Base-by-base conservation (phyloP, 192 early-diverging fungal species). In the Podila minutissima region DNA sequence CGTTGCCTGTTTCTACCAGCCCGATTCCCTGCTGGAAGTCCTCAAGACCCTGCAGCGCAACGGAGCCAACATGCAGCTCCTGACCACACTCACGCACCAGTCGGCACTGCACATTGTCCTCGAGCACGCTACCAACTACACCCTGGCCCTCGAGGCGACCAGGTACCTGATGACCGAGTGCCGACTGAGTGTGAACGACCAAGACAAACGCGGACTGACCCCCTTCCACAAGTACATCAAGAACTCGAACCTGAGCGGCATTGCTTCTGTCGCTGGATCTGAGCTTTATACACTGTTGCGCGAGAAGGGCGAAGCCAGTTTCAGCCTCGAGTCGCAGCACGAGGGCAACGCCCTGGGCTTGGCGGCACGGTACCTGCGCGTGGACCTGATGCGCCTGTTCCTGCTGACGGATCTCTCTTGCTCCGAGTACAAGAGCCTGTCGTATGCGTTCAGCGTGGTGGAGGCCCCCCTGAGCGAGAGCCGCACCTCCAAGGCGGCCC, bases 141-240 rank as follows among this genome's bases (percentile, higher is more conserved):
- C 57, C 24, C 46, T 72, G 7, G 71, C 77, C 9, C 57, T 81
- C 17, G 71, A 73, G 33, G 71, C 55, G 8, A 38, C 59, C 19
- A 68, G 65, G 62, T 81, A 58, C 37, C 32, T 81, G 38, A 81
- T 81, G 61, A 24, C 46, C 13, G 77, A 81, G 17, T 73, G 70
- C 29, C 59, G 71, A 46, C 57, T 81, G 17, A 66, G 66, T 15
- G 77, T 81, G 61, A 81, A 81, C 46, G 77, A 73, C 12, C 71
- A 50, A 5, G 77, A 81, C 31, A 63, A 81, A 48, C 77, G 77
- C 11, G 77, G 77, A 29, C 57, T 81, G 48, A 81, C 77, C 2
- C 71, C 77, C 19, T 81, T 81, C 55, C 77, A 81, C 67, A 81
- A 81, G 62, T 81, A 73, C 29, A 68, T 81, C 71, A 81, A 81